phyloP scores from a whole-genome alignment of 2,329 filamentous ascomycete species.

The Penicillium sp. region DNA sequence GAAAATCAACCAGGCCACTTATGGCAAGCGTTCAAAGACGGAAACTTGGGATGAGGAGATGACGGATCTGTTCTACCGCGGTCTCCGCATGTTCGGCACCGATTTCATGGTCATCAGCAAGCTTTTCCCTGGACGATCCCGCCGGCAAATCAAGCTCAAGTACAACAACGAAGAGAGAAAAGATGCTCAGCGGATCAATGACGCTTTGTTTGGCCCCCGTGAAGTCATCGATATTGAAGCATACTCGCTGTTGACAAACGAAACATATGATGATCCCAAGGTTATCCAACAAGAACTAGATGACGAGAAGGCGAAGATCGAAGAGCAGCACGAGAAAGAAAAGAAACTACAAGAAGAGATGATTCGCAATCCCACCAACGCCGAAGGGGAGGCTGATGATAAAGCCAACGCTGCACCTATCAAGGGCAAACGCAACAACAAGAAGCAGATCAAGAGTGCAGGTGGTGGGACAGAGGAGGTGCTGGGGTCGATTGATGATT shows the following conservation, averaged over 20 bases:
- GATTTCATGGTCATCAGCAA: constrained; percentile 66
- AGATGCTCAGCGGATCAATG: constrained; percentile 55
- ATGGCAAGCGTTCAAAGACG: constrained; percentile 52
- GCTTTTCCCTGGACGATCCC: constrained; percentile 59
- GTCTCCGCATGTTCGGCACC: constrained; percentile 63
- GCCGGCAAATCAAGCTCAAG: constrained; percentile 65
- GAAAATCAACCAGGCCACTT: constrained; percentile 48
- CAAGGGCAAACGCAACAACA: constrained; percentile 36
- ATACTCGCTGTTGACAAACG: constrained; percentile 50
- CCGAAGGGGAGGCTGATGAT: constrained; percentile 29
- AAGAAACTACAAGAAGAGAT: constrained; percentile 46
- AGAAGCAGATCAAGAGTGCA: constrained; percentile 27
- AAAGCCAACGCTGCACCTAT: constrained; percentile 27
- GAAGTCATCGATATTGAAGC: constrained; percentile 46
- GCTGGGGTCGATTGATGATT: constrained; percentile 41
- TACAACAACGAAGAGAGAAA: constrained; percentile 63
- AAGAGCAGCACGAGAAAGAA: constrained; percentile 48
- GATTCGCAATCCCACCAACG: constrained; percentile 41
- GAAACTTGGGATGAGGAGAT: constrained; percentile 59
- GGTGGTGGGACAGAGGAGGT: constrained; percentile 44
- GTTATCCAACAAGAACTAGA: constrained; percentile 44
- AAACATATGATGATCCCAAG: constrained; percentile 43
- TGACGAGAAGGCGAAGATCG: constrained; percentile 47
- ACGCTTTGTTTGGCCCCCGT: constrained; percentile 50
- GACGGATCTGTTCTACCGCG: constrained; percentile 64